These are phyloP conservation scores for Brasilioporus rufonigricans DNA, from an alignment of 768 basidiomycete genomes.

Conservation along the genomic window DNA sequence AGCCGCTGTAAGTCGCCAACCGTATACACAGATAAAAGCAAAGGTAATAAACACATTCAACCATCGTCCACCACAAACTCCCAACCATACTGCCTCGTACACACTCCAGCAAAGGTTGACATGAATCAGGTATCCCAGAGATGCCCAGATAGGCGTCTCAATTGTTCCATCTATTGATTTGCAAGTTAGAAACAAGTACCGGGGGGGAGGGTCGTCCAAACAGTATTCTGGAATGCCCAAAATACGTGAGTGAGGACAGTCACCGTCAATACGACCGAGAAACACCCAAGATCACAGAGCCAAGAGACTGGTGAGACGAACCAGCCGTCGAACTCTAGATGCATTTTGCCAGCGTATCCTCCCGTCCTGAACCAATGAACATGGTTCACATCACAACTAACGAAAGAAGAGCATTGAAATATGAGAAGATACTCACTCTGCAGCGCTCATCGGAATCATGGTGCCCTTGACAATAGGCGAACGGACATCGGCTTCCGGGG, in stretches of 20 bases:
- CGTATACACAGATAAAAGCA: conserved; percentile 4
- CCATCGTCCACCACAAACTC: not conserved
- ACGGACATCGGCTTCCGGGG: conserved; percentile 25
- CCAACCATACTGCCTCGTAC: not conserved
- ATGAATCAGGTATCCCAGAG: not conserved
- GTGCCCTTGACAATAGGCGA: conserved; percentile 27
- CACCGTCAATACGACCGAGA: conserved; percentile 14
- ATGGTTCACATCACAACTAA: conserved; percentile 8
- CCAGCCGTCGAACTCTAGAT: conserved; percentile 9
- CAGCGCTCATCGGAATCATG: conserved; percentile 18
- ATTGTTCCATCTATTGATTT: conserved; percentile 1
- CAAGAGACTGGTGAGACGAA: conserved; percentile 5
- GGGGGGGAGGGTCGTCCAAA: conserved; percentile 30
- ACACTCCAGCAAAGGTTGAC: conserved; percentile 2
- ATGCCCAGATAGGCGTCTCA: conserved; percentile 1
- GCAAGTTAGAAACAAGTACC: conserved; percentile 3
- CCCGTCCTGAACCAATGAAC: conserved; percentile 12
- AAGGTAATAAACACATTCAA: not conserved
- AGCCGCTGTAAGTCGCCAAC: too few relatives aligned
- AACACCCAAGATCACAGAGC: conserved; percentile 15
- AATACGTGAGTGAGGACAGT: conserved; percentile 19
- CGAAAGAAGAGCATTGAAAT: not conserved
- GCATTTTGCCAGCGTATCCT: conserved; percentile 9
- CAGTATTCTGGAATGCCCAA: conserved; percentile 16
- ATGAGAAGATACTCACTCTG: conserved; percentile 21